Evolutionary conservation across 1,284 basidiomycete species (phyloP).

Genomic region (Puccinia triticina): DNA sequence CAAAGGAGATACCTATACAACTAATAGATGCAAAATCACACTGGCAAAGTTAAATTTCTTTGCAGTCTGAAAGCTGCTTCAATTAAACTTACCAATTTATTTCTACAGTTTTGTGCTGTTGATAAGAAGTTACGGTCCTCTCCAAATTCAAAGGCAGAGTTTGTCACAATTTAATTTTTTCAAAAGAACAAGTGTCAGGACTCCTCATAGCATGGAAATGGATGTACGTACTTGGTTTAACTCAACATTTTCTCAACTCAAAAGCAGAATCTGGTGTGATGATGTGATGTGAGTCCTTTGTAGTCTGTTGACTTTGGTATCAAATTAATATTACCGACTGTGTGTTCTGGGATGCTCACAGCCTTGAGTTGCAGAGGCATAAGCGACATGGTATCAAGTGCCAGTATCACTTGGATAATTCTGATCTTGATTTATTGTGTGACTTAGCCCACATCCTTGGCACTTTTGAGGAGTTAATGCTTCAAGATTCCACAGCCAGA

Average conservation of each 20-base stretch:
- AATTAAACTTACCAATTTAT: neutral
- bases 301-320: neutral
- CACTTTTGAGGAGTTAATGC: neutral
- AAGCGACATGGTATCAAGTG: neutral
- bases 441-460: neutral
- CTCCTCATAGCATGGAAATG: neutral
- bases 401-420: neutral
- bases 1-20: neutral
- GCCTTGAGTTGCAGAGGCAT: neutral
- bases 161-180: neutral
- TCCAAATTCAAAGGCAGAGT: conserved; percentile 3
- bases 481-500: neutral
- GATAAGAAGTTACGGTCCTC: neutral
- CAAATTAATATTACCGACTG: neutral
- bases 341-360: neutral
- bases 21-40: neutral
- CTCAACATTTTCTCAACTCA: neutral
- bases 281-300: neutral
- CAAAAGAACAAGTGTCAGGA: neutral
- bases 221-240: neutral
- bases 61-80: too few species aligned
- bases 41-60: neutral
- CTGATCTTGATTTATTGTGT: too few species aligned
- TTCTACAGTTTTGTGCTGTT: conserved; percentile 8
- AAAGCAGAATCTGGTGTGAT: neutral